Evolutionary conservation across 495 filamentous ascomycete species (phyloP).

Genomic region (Lophium mytilinum): DNA sequence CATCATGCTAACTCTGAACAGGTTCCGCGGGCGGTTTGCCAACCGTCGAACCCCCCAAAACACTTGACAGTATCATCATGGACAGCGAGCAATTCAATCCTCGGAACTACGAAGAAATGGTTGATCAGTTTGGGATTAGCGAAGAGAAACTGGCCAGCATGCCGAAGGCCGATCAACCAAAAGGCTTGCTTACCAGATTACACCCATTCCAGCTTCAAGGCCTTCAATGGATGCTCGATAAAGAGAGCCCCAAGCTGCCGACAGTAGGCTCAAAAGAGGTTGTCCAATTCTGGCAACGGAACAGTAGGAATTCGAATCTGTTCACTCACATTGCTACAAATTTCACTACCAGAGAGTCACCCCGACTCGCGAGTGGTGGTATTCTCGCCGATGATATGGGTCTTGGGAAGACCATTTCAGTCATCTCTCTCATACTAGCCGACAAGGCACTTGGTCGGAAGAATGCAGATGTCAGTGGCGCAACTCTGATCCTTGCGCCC

Average conservation of each 20-base stretch:
- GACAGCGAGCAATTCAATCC: conserved; percentile 64
- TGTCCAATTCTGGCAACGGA: conserved; percentile 74
- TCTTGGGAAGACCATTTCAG: conserved; percentile 83
- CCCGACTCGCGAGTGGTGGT: conserved; percentile 66
- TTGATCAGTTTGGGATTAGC: conserved; percentile 57
- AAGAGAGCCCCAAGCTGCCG: conserved; percentile 65
- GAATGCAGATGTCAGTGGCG: conserved; percentile 29
- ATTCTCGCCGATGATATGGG: conserved; percentile 95
- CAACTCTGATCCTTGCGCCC: conserved; percentile 75
- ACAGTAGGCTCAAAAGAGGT: conserved; percentile 50
- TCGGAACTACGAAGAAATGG: conserved; percentile 56
- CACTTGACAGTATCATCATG: conserved; percentile 54
- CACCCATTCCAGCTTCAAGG: conserved; percentile 82
- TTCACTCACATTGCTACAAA: conserved; percentile 75
- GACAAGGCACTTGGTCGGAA: conserved; percentile 36
- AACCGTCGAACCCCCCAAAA: too few relatives aligned
- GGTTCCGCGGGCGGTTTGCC: conserved; percentile 11
- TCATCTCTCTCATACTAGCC: conserved; percentile 71
- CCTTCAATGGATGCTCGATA: conserved; percentile 71
- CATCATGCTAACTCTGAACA: background rate
- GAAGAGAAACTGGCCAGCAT: conserved; percentile 65
- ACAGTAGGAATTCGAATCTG: conserved; percentile 33
- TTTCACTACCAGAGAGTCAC: conserved; percentile 48
- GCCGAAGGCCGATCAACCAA: conserved; percentile 64
- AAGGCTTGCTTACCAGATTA: conserved; percentile 52